Base-by-base conservation (phyloP, 176 grass and related monocot species). In the Dendrocalamus sinicus region DNA sequence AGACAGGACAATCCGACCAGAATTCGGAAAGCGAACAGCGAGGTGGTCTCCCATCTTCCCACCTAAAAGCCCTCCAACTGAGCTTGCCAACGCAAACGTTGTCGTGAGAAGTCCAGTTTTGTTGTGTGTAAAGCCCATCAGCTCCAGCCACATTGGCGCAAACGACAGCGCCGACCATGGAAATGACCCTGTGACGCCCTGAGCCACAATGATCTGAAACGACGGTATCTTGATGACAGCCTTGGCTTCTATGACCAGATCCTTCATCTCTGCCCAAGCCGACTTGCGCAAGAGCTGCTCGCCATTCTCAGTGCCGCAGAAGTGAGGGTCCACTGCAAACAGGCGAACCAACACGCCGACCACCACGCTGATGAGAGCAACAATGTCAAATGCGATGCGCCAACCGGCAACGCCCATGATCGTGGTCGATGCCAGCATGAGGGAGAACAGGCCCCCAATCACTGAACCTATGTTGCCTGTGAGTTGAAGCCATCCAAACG, bases 181-280 rank as follows among this genome's bases (percentile, higher is more conserved):
- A 44, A 98, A 98, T 5, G 95, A 95, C 14, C 95, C 95, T 3
- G 89, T 98, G 55, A 98, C 67, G 5, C 95, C 95, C 86, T 98
- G 95, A 1, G 95, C 95, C 71, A 98, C 92, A 26, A 95, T 95
- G 60, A 95, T 98, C 80, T 95, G 95, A 87, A 98, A 98, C 3
- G 95, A 95, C 6, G 91, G 53, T 51, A 98, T 93, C 41, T 85
- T 88, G 28, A 95, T 67, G 0, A 98, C 95, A n/a, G 82, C 85
- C 52, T 89, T 93, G 67, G 95, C 87, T 85, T 98, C 93, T 65
- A 14, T 28, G 3, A 72, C 35, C 39, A 95, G 61, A 66, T 83
- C 91, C 82, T 92, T 92, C 39, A 85, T 35, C 79, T 95, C 93
- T 74, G 28, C 81, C 89, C 87, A 87, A 8, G 79, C 64, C 17